Base-by-base conservation (phyloP, 352 stramenopile genomes). In the Globisporangium acanthophoron region DNA sequence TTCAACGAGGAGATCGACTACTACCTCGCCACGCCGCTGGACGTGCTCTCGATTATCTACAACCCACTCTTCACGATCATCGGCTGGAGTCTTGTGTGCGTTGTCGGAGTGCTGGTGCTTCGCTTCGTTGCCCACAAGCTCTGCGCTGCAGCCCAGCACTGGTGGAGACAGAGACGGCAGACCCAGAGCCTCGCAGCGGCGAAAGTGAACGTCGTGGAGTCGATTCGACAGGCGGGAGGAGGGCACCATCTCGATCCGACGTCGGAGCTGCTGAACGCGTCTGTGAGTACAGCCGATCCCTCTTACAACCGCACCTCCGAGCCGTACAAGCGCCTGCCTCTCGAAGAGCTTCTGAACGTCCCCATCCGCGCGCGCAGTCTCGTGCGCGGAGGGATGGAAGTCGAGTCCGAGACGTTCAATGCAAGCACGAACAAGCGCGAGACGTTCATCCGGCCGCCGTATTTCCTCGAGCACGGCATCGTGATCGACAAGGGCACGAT, bases 261-360 rank as follows among this genome's bases (percentile, higher is more conserved):
- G 35, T 16, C 35, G 35, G 35, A 41, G 35, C 11, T 41, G 11
- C 35, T 41, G 9, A 9, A 41, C 11, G 35, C 8, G 31, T 9
- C 3, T 41, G 9, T 9, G 12, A 41, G 35, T 15, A 13, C 35
- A 41, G 2, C 12, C 12, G 9, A 15, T 18, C 12, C 5, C 18
- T 11, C 0, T 20, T 5, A 6, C 58, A 41, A 12, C 41, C 41
- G 6, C 56, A 64, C 45, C 6, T 31, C 52, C 24, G 59, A 66
- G 11, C 60, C 69, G 27, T 87, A 87, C 62, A 63, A 61, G 9
- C 67, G 74, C 0, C 59, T 87, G 21, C 66, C 74, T 8, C 43
- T 84, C 2, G 76, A 87, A 61, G 67, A 80, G 58, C 62, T 82
- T 16, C 55, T 84, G 27, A 70, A 80, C 54, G 45, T 71, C 5